Percentiles rank a stretch among this genome's conserved stretches.
Conservation (phyloP, 257 asterid genomes). For the Solanum commersonii region DNA sequence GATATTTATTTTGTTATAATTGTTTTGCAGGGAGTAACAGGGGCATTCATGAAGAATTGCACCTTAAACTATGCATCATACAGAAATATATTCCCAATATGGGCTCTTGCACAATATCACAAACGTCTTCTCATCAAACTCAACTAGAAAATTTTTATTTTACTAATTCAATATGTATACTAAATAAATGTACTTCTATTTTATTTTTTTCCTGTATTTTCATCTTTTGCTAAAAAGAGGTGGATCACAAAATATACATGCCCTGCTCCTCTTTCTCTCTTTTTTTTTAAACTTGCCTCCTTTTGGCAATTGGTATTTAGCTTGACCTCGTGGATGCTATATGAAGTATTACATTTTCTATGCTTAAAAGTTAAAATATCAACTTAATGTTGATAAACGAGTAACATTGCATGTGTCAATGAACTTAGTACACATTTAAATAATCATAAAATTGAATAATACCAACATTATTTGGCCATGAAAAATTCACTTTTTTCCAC, state of each 20-base stretch:
- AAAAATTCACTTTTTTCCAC: too few relatives aligned
- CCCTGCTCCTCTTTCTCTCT: too few relatives aligned
- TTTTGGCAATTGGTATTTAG: not conserved
- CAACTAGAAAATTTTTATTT: not conserved
- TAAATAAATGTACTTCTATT: not conserved
- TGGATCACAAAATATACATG: not conserved
- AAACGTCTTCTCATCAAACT: constrained; percentile 2
- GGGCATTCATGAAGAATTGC: constrained; percentile 30
- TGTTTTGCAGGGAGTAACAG: constrained; percentile 28
- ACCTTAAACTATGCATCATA: constrained; percentile 28
- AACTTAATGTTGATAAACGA: not conserved
- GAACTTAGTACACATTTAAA: not conserved
- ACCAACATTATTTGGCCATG: not conserved
- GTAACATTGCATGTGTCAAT: not conserved
- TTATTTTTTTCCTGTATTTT: not conserved
- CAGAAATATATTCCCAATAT: constrained; percentile 35
- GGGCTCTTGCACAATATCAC: constrained; percentile 38
- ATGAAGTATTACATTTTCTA: not conserved
- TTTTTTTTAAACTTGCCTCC: not conserved
- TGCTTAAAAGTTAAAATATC: not conserved
- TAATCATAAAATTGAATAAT: not conserved
- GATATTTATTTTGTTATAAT: too few relatives aligned
- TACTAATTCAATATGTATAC: not conserved
- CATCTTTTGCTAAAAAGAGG: not conserved
- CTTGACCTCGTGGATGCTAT: not conserved